A percentile compares a stretch with the other conserved stretches of the same genome.
Evolutionary conservation across 1,139 yeast species (phyloP).

Genomic region (Lodderomyces orthopsilosis): DNA sequence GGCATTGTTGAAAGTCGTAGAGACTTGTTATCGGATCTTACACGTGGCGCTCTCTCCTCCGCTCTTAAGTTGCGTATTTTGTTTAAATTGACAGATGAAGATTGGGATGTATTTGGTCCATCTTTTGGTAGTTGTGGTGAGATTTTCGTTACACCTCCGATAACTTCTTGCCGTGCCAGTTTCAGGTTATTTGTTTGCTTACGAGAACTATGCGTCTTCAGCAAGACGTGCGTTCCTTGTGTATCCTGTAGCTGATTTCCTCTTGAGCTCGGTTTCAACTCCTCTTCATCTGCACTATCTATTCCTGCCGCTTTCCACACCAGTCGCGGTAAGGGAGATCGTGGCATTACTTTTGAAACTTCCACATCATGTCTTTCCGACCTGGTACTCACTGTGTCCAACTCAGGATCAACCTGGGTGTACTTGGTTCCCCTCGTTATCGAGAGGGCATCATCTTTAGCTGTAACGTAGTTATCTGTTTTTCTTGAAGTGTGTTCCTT

Average conservation of each 20-base stretch:
- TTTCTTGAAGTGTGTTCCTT: neutral
- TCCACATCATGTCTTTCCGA: neutral
- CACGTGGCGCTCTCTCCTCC: constrained; percentile 20
- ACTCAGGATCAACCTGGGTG: neutral
- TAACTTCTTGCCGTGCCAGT: neutral
- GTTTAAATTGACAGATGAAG: neutral
- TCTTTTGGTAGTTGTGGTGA: neutral
- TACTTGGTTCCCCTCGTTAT: neutral
- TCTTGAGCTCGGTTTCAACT: neutral
- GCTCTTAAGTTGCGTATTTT: neutral
- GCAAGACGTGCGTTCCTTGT: neutral
- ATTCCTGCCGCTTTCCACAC: neutral
- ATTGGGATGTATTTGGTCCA: neutral
- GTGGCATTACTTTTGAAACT: neutral
- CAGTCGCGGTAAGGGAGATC: neutral
- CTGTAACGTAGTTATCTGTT: neutral
- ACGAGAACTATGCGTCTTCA: too few species aligned
- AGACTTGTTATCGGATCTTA: constrained; percentile 32
- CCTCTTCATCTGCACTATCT: too few species aligned
- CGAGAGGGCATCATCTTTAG: neutral
- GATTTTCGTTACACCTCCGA: neutral
- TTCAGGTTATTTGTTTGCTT: neutral
- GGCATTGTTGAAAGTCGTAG: constrained; percentile 27
- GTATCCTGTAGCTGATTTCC: neutral
- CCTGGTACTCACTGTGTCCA: neutral